Evolutionary conservation across 2,329 filamentous ascomycete genomes (phyloP).

Genomic region (Fusarium hostae): DNA sequence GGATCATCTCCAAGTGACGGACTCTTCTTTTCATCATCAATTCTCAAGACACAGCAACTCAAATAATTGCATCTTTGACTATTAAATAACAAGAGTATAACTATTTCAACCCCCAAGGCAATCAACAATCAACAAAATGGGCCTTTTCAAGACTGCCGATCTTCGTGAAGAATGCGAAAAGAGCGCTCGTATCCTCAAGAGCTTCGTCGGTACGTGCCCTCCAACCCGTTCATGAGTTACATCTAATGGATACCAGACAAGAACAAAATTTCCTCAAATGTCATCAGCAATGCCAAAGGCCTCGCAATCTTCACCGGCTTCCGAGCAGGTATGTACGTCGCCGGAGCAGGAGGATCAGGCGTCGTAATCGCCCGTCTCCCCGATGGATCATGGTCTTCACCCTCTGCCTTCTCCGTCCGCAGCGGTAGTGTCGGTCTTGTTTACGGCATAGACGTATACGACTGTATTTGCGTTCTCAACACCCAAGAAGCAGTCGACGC

Average conservation of each 20-base stretch:
- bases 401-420: constrained; percentile 14
- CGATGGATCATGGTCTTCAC: not conserved
- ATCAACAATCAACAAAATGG: not conserved
- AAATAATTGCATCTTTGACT: not conserved
- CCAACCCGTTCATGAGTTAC: no score
- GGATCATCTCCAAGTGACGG: not conserved
- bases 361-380: not conserved
- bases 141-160: not conserved
- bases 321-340: constrained; percentile 21
- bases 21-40: not conserved
- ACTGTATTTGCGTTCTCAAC: constrained; percentile 12
- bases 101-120: rapidly evolving
- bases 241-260: not conserved
- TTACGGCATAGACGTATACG: constrained; percentile 11
- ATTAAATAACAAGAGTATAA: not conserved
- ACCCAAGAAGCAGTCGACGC: constrained; percentile 3
- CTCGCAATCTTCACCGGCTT: constrained; percentile 10
- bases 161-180: constrained; percentile 10
- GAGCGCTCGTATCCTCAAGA: constrained; percentile 3
- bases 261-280: not conserved
- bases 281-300: constrained; percentile 10
- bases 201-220: constrained; percentile 2
- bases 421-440: constrained; percentile 19
- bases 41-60: not conserved
- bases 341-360: constrained; percentile 8